A percentile compares a stretch with the other conserved stretches of the same genome.
These are phyloP conservation scores for Bipolaris cookei DNA, from an alignment of 2,329 filamentous ascomycete species.

Conservation along the genomic window DNA sequence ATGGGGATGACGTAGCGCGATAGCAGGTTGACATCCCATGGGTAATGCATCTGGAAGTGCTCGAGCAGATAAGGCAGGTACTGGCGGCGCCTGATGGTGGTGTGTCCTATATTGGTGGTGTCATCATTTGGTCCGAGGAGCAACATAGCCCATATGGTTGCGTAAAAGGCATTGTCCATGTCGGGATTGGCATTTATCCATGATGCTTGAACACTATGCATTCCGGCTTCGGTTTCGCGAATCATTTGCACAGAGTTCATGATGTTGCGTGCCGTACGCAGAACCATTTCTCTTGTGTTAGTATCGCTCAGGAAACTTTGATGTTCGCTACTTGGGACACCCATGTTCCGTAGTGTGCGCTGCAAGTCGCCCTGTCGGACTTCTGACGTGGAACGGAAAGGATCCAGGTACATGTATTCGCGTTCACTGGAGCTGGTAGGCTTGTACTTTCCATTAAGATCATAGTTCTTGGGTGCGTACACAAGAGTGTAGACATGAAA, in stretches of 20 bases:
- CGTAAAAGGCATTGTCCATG: conserved; percentile 69
- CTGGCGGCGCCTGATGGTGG: conserved; percentile 56
- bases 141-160: conserved; percentile 72
- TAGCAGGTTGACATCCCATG: conserved; percentile 75
- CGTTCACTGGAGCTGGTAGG: conserved; percentile 34
- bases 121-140: conserved; percentile 48
- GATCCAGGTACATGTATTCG: conserved; percentile 79
- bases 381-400: conserved; percentile 74
- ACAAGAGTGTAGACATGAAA: conserved; percentile 86
- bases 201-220: conserved; percentile 28
- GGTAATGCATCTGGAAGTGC: conserved; percentile 68
- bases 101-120: conserved; percentile 19
- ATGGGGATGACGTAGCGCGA: conserved; percentile 71
- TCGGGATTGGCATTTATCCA: conserved; percentile 51
- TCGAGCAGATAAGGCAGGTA: conserved; percentile 69
- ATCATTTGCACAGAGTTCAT: conserved; percentile 69
- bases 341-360: conserved; percentile 63
- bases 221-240: conserved; percentile 34
- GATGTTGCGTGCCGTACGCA: conserved; percentile 82
- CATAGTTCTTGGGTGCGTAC: conserved; percentile 63
- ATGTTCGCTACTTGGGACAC: conserved; percentile 50
- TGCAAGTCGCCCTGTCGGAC: conserved; percentile 66
- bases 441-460: conserved; percentile 53
- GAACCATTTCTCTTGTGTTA: conserved; percentile 69
- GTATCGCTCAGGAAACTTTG: conserved; percentile 68